phyloP scores from a whole-genome alignment of 2,329 filamentous ascomycete genomes.

The Penicillium hordei region DNA sequence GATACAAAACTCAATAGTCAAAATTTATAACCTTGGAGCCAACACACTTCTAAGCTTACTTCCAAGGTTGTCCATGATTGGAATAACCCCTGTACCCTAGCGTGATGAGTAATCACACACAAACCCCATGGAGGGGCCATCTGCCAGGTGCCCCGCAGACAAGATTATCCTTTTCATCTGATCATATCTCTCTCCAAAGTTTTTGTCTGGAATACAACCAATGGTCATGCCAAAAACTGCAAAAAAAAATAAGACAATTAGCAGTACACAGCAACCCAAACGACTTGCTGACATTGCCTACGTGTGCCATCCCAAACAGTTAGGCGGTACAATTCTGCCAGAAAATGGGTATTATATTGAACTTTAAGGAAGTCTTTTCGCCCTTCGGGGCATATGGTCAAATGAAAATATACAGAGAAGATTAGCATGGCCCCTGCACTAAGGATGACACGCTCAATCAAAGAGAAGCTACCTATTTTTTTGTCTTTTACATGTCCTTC shows the following conservation, averaged over 20 bases:
- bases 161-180: neutral
- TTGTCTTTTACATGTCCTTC: constrained; percentile 27
- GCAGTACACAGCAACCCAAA: neutral
- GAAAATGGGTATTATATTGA: neutral
- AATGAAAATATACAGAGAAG: constrained; percentile 72
- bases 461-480: constrained; percentile 74
- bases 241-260: too few relatives aligned
- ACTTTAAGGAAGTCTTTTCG: constrained; percentile 2
- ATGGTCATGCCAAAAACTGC: neutral
- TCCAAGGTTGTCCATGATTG: neutral
- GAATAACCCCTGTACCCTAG: neutral
- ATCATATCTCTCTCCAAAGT: neutral
- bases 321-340: neutral
- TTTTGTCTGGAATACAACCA: neutral
- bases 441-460: constrained; percentile 92
- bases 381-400: constrained; percentile 59
- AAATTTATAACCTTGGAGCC: too few relatives aligned
- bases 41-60: too few relatives aligned
- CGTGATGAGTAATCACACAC: constrained; percentile 3
- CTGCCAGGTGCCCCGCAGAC: neutral
- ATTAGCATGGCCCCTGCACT: constrained; percentile 83
- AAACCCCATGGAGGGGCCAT: neutral
- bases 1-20: too few relatives aligned
- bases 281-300: too few relatives aligned
- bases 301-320: neutral